These are phyloP conservation scores for Dissophora ornata DNA, from an alignment of 192 early-diverging fungal species.

Conservation along the genomic window DNA sequence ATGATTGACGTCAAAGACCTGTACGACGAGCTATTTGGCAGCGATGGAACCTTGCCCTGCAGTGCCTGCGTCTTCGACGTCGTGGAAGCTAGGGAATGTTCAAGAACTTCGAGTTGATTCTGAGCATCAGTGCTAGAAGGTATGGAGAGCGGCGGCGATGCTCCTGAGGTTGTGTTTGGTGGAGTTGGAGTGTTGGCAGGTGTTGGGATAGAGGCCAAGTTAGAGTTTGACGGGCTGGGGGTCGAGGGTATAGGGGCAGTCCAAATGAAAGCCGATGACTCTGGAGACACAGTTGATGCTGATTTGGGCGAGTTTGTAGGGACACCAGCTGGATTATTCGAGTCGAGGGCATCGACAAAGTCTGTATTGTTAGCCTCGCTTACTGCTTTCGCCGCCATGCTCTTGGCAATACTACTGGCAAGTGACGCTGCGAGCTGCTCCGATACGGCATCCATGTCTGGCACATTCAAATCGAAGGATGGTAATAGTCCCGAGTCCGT, in stretches of 20 bases:
- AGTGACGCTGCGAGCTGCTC: constrained; percentile 36
- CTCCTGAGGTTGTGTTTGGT: neutral
- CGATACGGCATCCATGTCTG: constrained; percentile 41
- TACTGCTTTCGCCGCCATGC: constrained; percentile 28
- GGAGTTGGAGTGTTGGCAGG: constrained; percentile 35
- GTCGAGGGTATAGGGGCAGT: constrained; percentile 1
- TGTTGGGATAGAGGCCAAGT: constrained; percentile 24
- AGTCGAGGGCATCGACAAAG: neutral
- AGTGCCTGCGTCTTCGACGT: too few species aligned
- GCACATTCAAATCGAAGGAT: constrained; percentile 30
- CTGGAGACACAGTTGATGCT: constrained; percentile 10
- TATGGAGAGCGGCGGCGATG: neutral
- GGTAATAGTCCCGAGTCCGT: constrained; percentile 5
- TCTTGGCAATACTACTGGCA: constrained; percentile 30
- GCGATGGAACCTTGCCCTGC: neutral
- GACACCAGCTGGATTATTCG: neutral
- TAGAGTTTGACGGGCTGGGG: constrained; percentile 8
- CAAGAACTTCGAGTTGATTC: neutral
- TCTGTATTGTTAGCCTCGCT: too few species aligned
- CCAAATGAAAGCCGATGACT: constrained; percentile 16
- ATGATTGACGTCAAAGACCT: constrained; percentile 16
- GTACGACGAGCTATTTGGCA: constrained; percentile 27
- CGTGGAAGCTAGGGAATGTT: too few species aligned
- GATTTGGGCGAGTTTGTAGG: neutral
- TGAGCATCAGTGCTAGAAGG: neutral